Conservation (phyloP, 257 asterid genomes). For the Solanum bulbocastanum region DNA sequence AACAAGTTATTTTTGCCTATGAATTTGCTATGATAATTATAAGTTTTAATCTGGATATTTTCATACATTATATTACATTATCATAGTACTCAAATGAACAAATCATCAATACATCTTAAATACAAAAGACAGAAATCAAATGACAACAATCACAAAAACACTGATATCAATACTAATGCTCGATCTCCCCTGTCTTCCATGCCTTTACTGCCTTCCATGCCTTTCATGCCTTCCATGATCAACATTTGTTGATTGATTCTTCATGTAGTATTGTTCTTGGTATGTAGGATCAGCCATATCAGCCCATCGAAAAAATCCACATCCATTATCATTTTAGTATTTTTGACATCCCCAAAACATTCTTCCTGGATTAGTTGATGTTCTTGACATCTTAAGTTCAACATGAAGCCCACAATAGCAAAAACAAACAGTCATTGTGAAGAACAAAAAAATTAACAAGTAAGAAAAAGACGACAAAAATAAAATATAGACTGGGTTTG, state of each 20-base stretch:
- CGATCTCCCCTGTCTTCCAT: neutral
- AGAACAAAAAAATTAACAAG: no score
- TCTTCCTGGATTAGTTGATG: no score
- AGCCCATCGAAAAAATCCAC: neutral
- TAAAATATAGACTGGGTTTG: no score
- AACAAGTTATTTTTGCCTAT: neutral
- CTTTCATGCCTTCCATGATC: neutral
- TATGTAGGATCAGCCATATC: neutral
- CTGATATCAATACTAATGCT: neutral
- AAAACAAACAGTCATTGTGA: no score
- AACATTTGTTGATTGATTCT: neutral
- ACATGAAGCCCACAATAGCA: no score
- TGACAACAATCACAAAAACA: neutral
- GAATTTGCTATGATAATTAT: no score
- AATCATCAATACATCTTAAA: neutral
- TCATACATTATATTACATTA: neutral
- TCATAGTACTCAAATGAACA: no score
- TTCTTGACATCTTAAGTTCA: no score
- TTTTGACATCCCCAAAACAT: neutral
- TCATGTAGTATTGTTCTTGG: neutral
- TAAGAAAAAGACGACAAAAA: no score
- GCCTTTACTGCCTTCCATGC: no score
- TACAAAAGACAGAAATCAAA: neutral
- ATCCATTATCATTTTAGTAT: neutral
- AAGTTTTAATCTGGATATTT: neutral